A percentile compares a stretch with the other conserved stretches of the same genome.
Conservation (phyloP, 1,284 basidiomycete genomes). For the Inonotus hispidus region DNA sequence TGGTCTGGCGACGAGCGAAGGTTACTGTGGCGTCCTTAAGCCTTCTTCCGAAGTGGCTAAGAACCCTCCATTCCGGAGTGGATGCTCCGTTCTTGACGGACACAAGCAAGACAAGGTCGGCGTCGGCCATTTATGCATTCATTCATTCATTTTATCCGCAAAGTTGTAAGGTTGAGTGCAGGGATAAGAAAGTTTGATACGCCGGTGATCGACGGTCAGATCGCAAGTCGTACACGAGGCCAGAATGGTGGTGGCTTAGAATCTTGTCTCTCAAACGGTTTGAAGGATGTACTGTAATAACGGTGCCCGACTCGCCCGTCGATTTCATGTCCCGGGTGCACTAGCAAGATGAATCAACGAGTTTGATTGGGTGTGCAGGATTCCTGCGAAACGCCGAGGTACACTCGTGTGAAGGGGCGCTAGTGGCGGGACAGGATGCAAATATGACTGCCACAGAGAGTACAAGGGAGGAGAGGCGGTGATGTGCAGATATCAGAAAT, state of each 20-base stretch:
- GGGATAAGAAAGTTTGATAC: slow-evolving; percentile 1
- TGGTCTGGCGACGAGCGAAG: neutral
- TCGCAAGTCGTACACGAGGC: neutral
- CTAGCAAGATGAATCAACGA: too few relatives aligned
- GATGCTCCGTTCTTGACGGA: neutral
- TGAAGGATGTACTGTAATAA: neutral
- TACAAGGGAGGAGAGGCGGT: too few relatives aligned
- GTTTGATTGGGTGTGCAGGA: too few relatives aligned
- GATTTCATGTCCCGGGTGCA: neutral
- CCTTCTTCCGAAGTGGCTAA: too few relatives aligned
- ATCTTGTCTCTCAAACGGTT: neutral
- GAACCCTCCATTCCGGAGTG: neutral
- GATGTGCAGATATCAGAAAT: too few relatives aligned
- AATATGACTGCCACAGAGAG: too few relatives aligned
- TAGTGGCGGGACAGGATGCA: too few relatives aligned
- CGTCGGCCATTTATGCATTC: neutral
- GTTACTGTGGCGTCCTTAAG: neutral
- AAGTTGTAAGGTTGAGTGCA: too few relatives aligned
- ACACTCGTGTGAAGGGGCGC: too few relatives aligned
- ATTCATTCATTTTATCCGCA: too few relatives aligned
- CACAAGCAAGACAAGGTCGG: neutral
- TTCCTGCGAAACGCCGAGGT: too few relatives aligned
- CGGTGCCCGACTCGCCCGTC: neutral
- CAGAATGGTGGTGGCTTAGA: neutral
- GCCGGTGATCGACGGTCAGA: slow-evolving; percentile 5